Evolutionary conservation across 129 eudicot genomes (phyloP).

Genomic region (Arctium lappa): DNA sequence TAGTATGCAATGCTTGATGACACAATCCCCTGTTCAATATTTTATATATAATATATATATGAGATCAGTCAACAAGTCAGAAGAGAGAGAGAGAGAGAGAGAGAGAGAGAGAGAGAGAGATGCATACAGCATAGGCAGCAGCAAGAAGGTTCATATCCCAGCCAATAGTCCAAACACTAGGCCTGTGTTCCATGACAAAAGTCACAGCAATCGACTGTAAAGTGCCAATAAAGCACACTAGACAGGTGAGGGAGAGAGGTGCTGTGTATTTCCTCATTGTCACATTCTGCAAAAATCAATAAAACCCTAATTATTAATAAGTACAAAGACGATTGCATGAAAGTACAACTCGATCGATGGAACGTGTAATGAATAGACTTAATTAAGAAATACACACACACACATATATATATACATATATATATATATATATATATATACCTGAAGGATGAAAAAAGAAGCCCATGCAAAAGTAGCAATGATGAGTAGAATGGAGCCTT

Average conservation of each 20-base stretch:
- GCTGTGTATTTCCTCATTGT: constrained; percentile 85
- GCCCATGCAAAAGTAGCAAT: constrained; percentile 98
- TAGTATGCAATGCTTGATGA: constrained; percentile 96
- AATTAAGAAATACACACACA: no score
- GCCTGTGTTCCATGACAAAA: constrained; percentile 85
- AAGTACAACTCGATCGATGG: background rate
- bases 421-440: background rate
- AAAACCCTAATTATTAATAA: constrained; percentile 5
- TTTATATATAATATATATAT: no score
- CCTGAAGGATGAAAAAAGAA: constrained; percentile 94
- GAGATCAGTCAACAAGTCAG: background rate
- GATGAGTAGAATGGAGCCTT: constrained; percentile 89
- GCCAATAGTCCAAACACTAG: constrained; percentile 81
- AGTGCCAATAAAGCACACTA: constrained; percentile 94
- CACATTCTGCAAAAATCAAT: constrained; percentile 48
- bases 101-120: constrained; percentile 12
- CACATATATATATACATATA: no score
- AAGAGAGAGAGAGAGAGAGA: background rate
- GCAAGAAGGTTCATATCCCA: constrained; percentile 95
- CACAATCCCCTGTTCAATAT: constrained; percentile 66
- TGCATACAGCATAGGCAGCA: constrained; percentile 96
- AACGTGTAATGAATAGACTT: no score
- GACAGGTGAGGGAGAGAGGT: constrained; percentile 76
- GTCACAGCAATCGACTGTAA: constrained; percentile 91
- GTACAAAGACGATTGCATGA: background rate